A percentile compares a stretch with the other conserved stretches of the same genome.
Evolutionary conservation across 805 yeast species (phyloP).

Genomic region (Saccharomycopsis capsularis): DNA sequence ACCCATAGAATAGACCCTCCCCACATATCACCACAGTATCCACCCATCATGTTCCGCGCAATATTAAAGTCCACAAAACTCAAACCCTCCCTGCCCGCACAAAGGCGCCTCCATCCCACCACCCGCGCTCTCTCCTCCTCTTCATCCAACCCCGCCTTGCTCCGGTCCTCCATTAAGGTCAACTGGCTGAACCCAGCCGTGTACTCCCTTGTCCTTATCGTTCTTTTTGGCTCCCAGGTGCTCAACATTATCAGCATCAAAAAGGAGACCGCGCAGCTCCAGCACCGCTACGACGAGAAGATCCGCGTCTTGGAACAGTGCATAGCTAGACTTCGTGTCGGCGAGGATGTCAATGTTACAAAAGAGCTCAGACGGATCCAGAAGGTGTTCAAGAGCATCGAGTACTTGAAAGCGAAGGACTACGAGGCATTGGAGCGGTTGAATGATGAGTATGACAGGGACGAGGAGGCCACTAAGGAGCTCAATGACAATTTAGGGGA

Average conservation of each 20-base stretch:
- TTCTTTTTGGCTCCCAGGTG: constrained; percentile 41
- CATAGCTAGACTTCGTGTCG: constrained; percentile 31
- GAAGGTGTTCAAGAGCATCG: constrained; percentile 11
- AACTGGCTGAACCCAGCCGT: constrained; percentile 28
- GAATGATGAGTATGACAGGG: neutral
- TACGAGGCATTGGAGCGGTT: constrained; percentile 15
- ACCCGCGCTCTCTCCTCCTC: too few relatives aligned
- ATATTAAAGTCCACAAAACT: too few relatives aligned
- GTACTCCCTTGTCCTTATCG: constrained; percentile 36
- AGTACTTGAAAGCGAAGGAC: constrained; percentile 16
- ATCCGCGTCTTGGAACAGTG: constrained; percentile 33
- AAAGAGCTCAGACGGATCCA: constrained; percentile 31
- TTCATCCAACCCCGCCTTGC: too few relatives aligned
- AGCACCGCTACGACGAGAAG: constrained; percentile 33
- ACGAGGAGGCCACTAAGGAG: neutral
- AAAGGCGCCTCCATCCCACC: too few relatives aligned
- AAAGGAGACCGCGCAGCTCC: constrained; percentile 34
- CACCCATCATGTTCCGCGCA: too few relatives aligned
- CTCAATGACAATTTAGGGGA: neutral
- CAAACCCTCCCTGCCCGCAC: too few relatives aligned
- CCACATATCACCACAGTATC: too few relatives aligned
- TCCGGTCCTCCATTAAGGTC: too few relatives aligned
- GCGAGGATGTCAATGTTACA: constrained; percentile 37
- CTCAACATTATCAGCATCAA: constrained; percentile 39
- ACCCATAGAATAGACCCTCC: too few relatives aligned